Evolutionary conservation across 2,329 filamentous ascomycete genomes (phyloP).

Genomic region (Achaetomium macrosporum): DNA sequence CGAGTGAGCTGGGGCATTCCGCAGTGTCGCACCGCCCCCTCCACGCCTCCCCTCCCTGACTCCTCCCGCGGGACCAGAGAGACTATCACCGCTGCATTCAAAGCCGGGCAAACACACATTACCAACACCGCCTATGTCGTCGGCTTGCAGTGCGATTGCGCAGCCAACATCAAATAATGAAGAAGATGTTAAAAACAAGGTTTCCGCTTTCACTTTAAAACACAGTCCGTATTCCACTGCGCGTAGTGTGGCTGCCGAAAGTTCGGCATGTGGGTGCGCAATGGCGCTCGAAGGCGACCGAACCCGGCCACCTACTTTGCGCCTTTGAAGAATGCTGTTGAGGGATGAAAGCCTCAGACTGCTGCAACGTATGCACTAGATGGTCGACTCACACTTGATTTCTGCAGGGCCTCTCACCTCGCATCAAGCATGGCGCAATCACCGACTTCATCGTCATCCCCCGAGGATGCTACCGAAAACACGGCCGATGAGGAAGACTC

Average conservation of each 20-base stretch:
- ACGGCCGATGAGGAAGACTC: constrained; percentile 98
- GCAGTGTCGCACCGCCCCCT: constrained; percentile 16
- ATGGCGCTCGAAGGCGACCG: constrained; percentile 6
- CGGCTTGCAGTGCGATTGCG: constrained; percentile 10
- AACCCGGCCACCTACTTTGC: constrained; percentile 20
- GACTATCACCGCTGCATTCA: neutral
- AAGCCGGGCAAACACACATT: constrained; percentile 1
- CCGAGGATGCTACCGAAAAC: constrained; percentile 80
- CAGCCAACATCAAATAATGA: constrained; percentile 19
- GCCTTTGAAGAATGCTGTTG: too few relatives aligned
- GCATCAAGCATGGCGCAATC: constrained; percentile 61
- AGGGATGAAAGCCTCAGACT: neutral
- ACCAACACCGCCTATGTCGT: constrained; percentile 5
- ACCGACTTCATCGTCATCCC: constrained; percentile 69
- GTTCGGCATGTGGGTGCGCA: constrained; percentile 25
- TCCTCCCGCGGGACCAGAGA: constrained; percentile 6
- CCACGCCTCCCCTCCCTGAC: constrained; percentile 13
- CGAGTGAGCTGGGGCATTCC: constrained; percentile 20
- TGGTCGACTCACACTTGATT: constrained; percentile 27
- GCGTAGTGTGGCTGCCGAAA: constrained; percentile 18
- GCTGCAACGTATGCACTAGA: constrained; percentile 12
- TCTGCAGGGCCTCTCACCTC: constrained; percentile 48
- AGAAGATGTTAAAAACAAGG: constrained; percentile 27
- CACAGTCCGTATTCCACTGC: neutral
- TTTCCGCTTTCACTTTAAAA: constrained; percentile 18